phyloP scores from a whole-genome alignment of 2,329 filamentous ascomycete species.

The Aspergillus costaricaensis region DNA sequence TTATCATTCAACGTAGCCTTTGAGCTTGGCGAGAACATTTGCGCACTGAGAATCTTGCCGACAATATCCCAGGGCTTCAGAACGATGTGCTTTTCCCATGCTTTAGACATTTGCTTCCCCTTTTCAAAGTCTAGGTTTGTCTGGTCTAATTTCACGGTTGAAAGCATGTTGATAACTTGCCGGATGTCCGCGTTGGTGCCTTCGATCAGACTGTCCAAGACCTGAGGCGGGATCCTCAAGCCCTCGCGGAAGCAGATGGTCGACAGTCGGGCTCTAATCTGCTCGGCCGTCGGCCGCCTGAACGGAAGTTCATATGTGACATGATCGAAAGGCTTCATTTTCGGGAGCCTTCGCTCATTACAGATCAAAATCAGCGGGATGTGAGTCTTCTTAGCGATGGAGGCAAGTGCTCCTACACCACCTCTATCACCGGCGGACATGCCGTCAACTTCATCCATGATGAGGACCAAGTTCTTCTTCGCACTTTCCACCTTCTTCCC shows the following conservation, averaged over 20 bases:
- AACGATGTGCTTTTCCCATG: conserved; percentile 97
- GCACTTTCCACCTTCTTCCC: conserved; percentile 74
- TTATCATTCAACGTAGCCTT: conserved; percentile 93
- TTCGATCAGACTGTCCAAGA: conserved; percentile 92
- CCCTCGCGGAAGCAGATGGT: conserved; percentile 93
- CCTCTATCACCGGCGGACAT: conserved; percentile 98
- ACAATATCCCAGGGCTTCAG: conserved; percentile 98
- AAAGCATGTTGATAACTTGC: conserved; percentile 98
- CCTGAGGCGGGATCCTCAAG: conserved; percentile 76
- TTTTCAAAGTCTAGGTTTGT: conserved; percentile 77
- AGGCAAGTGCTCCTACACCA: conserved; percentile 89
- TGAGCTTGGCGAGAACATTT: conserved; percentile 80
- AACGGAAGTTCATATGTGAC: conserved; percentile 84
- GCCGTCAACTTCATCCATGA: conserved; percentile 99
- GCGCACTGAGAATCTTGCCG: conserved; percentile 83
- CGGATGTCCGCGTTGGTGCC: conserved; percentile 94
- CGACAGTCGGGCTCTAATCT: conserved; percentile 88
- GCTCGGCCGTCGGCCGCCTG: conserved; percentile 83
- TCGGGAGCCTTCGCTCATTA: conserved; percentile 87
- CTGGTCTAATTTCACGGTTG: conserved; percentile 87
- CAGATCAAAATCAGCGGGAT: conserved; percentile 96
- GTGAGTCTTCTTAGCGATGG: conserved; percentile 92
- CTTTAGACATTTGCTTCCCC: conserved; percentile 91
- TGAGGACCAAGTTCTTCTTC: conserved; percentile 92
- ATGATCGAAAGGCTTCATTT: conserved; percentile 97